Evolutionary conservation across 371 early-diverging fungal species (phyloP).

Genomic region (Mortierella sp.): DNA sequence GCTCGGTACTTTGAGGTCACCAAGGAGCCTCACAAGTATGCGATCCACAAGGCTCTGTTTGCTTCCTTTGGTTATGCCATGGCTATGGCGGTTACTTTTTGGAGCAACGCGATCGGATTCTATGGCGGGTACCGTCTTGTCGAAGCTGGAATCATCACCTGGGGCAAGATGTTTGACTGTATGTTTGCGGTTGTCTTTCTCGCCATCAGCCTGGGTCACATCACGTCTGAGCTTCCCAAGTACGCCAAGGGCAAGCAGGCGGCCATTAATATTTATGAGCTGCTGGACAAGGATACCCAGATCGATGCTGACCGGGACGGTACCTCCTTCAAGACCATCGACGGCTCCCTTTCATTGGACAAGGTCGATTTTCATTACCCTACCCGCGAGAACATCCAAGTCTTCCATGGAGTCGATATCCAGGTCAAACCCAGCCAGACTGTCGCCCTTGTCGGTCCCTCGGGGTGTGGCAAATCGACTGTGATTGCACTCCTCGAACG

Average conservation of each 20-base stretch:
- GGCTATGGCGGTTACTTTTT: constrained; percentile 74
- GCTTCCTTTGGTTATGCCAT: constrained; percentile 78
- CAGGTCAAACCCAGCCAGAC: constrained; percentile 70
- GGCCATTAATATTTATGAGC: constrained; percentile 75
- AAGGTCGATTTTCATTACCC: constrained; percentile 88
- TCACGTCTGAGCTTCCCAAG: constrained; percentile 64
- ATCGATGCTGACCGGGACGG: constrained; percentile 68
- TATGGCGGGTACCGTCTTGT: constrained; percentile 56
- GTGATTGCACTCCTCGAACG: constrained; percentile 77
- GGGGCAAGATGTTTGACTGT: constrained; percentile 57
- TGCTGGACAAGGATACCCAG: constrained; percentile 68
- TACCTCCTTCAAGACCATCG: constrained; percentile 58
- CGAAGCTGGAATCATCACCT: constrained; percentile 20
- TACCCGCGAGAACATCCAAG: constrained; percentile 79
- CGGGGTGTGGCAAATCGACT: constrained; percentile 83
- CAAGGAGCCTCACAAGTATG: constrained; percentile 76
- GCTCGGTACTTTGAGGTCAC: constrained; percentile 70
- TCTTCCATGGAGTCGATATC: constrained; percentile 81
- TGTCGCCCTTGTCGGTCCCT: constrained; percentile 88
- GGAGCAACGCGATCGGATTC: constrained; percentile 72
- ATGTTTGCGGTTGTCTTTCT: constrained; percentile 83
- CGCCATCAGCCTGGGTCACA: constrained; percentile 77
- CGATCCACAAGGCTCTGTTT: constrained; percentile 66
- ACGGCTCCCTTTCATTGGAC: constrained; percentile 69
- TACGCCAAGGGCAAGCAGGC: constrained; percentile 85